These are phyloP conservation scores for Guyanaporus albipodus DNA, from an alignment of 768 basidiomycete genomes.

Conservation along the genomic window DNA sequence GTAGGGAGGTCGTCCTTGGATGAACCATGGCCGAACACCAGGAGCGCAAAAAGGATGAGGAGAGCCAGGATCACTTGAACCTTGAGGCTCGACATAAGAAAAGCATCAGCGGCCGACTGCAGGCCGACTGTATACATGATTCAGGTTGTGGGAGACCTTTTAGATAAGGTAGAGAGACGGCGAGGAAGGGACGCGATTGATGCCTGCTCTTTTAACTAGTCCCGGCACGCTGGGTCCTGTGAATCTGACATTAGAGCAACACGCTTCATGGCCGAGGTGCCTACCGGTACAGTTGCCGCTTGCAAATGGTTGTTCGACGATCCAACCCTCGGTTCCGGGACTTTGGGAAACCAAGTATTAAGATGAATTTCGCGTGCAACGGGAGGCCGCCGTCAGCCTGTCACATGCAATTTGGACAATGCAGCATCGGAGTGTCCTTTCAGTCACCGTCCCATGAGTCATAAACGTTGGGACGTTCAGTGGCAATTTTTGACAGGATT, in stretches of 20 bases:
- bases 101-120: conserved; percentile 35
- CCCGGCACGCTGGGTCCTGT: conserved; percentile 23
- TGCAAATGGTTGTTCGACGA: conserved; percentile 20
- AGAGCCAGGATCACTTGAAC: conserved; percentile 33
- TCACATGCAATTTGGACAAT: conserved; percentile 6
- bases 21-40: conserved; percentile 33
- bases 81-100: conserved; percentile 33
- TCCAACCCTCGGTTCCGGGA: conserved; percentile 30
- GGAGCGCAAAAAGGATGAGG: conserved; percentile 37
- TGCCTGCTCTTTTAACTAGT: conserved; percentile 23
- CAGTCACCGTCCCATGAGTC: conserved; percentile 18
- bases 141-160: conserved; percentile 21
- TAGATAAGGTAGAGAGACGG: conserved; percentile 24
- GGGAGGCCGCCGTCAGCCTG: conserved; percentile 9
- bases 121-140: conserved; percentile 43
- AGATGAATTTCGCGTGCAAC: conserved; percentile 20
- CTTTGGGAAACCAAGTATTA: background rate
- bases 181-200: conserved; percentile 23
- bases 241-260: conserved; percentile 24
- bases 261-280: conserved; percentile 23
- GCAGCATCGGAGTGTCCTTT: conserved; percentile 8
- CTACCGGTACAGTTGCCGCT: conserved; percentile 13
- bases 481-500: conserved; percentile 13
- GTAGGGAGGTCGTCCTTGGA: conserved; percentile 43
- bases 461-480: conserved; percentile 6